Evolutionary conservation across 106 monocot genomes (phyloP), one percentile per base, ranked within the genome.

Genomic region (Dendrobium catenatum): DNA sequence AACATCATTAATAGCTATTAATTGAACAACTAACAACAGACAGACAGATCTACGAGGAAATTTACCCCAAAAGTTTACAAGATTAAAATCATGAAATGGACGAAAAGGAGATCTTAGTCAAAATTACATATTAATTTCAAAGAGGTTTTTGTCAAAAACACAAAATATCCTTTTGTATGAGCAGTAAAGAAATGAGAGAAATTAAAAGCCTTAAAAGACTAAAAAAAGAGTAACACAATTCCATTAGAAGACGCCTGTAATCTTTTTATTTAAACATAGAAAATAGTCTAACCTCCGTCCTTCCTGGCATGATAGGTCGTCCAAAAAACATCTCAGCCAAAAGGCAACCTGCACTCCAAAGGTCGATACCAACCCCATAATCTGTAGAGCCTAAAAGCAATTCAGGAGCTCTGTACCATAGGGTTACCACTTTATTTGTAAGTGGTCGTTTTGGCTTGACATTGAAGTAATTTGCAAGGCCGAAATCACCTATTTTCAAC

Each of bases 251-350:
- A 37, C 33, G 15, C 13, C 0, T 33, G 2, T 33, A 48, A 26
- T 76, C 43, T 20, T 51, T 13, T 74, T n/a, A 42, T 70, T 20
- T 74, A 20, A 42, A 9, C 1, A 43, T 74, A 74, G 43, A 47
- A 76, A n/a, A 48, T 68, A 26, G 1, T 51, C 80, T 46, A 33
- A 85, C 85, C 81, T 85, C 85, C 47, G 81, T 85, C 22, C 85
- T 85, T 20, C 81, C 85, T 16, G 81, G 77, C 85, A 85, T 70
- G 77, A 85, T 81, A 48, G 85, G 85, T 15, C 81, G 67, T 46
- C 85, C 85, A 58, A 68, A 77, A 81, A 85, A 81, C 85, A 85
- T 85, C 73, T 85, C 85, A 64, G 85, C 85, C 46, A 85, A 78
- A 58, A 85, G 85, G 37, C 85, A 85, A 6, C 85, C 85, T 56